Conservation (phyloP, 352 stramenopile genomes). For the Pythium volutum region DNA sequence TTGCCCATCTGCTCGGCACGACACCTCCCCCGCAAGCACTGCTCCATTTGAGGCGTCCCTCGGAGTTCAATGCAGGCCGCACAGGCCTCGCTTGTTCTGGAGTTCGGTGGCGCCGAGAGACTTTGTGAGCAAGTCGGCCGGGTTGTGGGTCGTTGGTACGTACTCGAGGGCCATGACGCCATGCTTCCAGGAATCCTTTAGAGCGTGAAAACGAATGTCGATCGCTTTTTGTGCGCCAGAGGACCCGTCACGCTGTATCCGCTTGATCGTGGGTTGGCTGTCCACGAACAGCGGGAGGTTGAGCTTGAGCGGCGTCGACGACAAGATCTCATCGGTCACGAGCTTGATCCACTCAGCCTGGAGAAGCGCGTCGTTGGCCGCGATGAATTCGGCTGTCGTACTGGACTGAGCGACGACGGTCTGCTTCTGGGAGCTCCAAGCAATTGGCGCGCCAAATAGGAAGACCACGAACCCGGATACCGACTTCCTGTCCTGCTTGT, state of each 20-base stretch:
- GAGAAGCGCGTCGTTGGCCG: neutral
- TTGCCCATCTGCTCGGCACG: too few species aligned
- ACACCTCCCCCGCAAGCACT: too few species aligned
- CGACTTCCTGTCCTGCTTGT: slow-evolving; percentile 18
- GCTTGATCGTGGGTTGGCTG: too few species aligned
- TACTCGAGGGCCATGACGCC: slow-evolving; percentile 21
- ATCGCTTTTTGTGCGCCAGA: too few species aligned
- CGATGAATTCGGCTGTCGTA: slow-evolving; percentile 16
- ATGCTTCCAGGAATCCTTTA: too few species aligned
- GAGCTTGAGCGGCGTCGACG: too few species aligned
- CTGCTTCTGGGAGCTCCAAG: slow-evolving; percentile 26
- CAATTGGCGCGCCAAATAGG: slow-evolving; percentile 23
- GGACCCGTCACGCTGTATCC: too few species aligned
- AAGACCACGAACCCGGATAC: slow-evolving; percentile 13
- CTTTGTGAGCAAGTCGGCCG: slow-evolving; percentile 25
- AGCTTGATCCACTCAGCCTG: too few species aligned
- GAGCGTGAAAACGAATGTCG: too few species aligned
- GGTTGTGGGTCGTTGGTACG: slow-evolving; percentile 7
- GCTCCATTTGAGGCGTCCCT: too few species aligned
- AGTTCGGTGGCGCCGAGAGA: neutral
- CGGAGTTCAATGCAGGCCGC: neutral
- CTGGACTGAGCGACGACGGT: slow-evolving; percentile 23
- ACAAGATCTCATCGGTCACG: too few species aligned
- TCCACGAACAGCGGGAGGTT: too few species aligned
- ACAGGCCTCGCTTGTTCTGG: slow-evolving; percentile 11